phyloP scores from a whole-genome alignment of 2,329 filamentous ascomycete species.

The Botrytis deweyae region DNA sequence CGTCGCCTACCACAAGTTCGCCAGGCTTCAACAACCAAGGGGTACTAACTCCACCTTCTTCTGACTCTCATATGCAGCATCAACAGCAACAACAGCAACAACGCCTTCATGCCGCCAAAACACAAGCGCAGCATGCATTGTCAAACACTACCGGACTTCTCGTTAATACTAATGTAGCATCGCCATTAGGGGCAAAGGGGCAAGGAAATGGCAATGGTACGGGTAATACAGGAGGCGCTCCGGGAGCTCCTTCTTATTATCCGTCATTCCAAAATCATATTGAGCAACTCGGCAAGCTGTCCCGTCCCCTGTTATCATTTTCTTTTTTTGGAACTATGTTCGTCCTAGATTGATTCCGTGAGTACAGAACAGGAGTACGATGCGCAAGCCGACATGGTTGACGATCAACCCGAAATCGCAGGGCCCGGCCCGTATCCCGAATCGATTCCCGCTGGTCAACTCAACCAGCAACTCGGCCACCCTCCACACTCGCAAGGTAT shows the following conservation, averaged over 20 bases:
- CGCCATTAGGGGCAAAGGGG: conserved; percentile 35
- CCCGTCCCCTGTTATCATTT: conserved; percentile 49
- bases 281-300: conserved; percentile 87
- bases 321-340: conserved; percentile 58
- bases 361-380: conserved; percentile 95
- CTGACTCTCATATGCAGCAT: conserved; percentile 54
- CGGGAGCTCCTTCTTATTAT: conserved; percentile 62
- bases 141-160: conserved; percentile 31
- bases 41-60: conserved; percentile 60
- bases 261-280: conserved; percentile 72
- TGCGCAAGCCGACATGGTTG: conserved; percentile 82
- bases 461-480: conserved; percentile 34
- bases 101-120: conserved; percentile 34
- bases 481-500: conserved; percentile 45
- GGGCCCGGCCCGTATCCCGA: conserved; percentile 66
- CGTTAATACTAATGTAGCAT: conserved; percentile 33
- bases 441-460: conserved; percentile 46
- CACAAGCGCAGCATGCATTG: conserved; percentile 34
- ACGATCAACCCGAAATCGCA: conserved; percentile 66
- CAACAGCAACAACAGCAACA: conserved; percentile 49
- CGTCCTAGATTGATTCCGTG: conserved; percentile 65
- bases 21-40: conserved; percentile 58
- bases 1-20: conserved; percentile 64
- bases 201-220: conserved; percentile 38
- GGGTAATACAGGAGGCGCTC: conserved; percentile 43